These are phyloP conservation scores for Angomonas desouzai DNA, from an alignment of 208 protist genomes.

Conservation along the genomic window DNA sequence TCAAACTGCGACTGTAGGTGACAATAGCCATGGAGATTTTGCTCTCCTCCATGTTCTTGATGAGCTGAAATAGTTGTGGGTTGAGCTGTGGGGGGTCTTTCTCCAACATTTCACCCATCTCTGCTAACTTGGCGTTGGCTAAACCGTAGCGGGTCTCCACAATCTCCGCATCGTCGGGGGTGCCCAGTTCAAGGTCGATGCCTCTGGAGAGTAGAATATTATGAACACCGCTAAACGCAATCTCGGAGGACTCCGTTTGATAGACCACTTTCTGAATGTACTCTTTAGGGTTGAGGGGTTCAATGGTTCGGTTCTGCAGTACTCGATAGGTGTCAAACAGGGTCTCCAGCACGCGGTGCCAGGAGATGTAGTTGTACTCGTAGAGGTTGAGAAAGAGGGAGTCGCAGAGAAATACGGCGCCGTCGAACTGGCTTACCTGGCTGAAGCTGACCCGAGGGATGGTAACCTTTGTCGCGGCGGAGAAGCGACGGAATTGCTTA, in stretches of 20 bases:
- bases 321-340: conserved; percentile 84
- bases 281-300: conserved; percentile 73
- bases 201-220: conserved; percentile 68
- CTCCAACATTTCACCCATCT: conserved; percentile 76
- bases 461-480: conserved; percentile 27
- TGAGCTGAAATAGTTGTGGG: conserved; percentile 39
- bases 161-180: conserved; percentile 84
- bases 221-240: conserved; percentile 85
- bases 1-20: conserved; percentile 76
- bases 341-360: conserved; percentile 78
- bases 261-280: conserved; percentile 85
- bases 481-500: conserved; percentile 46
- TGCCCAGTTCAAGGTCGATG: conserved; percentile 77
- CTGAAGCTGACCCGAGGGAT: conserved; percentile 53
- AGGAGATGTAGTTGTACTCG: conserved; percentile 83
- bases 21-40: conserved; percentile 73
- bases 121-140: conserved; percentile 86
- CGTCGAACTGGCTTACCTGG: conserved; percentile 64
- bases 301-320: conserved; percentile 71
- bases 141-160: conserved; percentile 87
- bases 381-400: conserved; percentile 81
- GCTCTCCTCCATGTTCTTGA: conserved; percentile 50
- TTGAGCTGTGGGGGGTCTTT: conserved; percentile 50
- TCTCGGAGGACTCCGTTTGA: conserved; percentile 63
- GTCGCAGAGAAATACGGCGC: conserved; percentile 77